Base-by-base conservation (phyloP, 2,329 filamentous ascomycete genomes). In the Botrytis tulipae region DNA sequence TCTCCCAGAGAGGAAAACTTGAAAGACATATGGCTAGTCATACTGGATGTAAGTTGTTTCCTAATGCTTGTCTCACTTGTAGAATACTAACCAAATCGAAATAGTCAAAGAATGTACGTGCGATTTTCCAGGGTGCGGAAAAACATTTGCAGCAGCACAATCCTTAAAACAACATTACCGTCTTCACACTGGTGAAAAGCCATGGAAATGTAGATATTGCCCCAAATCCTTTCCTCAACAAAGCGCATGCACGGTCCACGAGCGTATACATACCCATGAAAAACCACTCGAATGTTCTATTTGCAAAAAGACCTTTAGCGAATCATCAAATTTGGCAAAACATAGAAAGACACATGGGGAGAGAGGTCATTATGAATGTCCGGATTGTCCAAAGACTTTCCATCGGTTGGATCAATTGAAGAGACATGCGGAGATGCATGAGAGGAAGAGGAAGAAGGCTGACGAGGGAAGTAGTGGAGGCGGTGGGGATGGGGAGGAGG, bases 161-260 rank as follows among this genome's bases (percentile, higher is more conserved):
- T 89, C 91, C 1, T 84, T 92, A 10, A 87, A 89, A 60, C 90
- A 92, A 79, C 91, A 93, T 77, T 85, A 88, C 79, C 86, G 90
- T 29, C 91, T 88, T 3, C 91, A 93, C 78, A 90, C 89, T 0
- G 88, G 89, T 57, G 87, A 89, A 74, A 90, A 88, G 75, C 90
- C 90, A 40, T 90, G 89, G 82, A 82, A 85, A 59, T 93, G 91
- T 70, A 75, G 75, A 62, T 77, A 79, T 51, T 91, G 89, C 76
- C 82, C 80, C 35, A 89, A 89, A 78, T 83, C 84, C 0, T 92
- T 92, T 78, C 89, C 90, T 70, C 90, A 92, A 75, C 90, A 91
- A 76, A 91, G 89, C 75, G 90, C 90, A 35, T 82, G 91, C 35
- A 91, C 89, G n/a, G 91, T 91, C 84, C 91, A 93, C 77, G 86